Percentiles rank a stretch among this genome's conserved stretches.
These are phyloP conservation scores for Debaryomyces nepalensis DNA, from an alignment of 1,139 yeast species.

Conservation along the genomic window DNA sequence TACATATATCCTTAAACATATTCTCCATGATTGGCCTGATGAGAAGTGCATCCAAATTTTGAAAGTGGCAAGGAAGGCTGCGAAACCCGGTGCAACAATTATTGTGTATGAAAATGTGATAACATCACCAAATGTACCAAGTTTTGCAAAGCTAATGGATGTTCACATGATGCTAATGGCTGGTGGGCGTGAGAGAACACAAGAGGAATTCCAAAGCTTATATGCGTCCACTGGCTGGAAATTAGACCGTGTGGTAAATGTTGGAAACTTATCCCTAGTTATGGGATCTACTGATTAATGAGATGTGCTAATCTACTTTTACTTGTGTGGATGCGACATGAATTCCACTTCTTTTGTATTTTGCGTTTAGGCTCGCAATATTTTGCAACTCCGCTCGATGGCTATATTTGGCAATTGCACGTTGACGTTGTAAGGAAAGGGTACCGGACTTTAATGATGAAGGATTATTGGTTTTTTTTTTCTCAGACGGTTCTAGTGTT, in stretches of 20 bases:
- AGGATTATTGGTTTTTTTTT: too few species aligned
- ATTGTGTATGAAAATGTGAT: not conserved
- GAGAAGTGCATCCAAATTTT: slow-evolving; percentile 1
- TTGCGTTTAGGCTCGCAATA: too few species aligned
- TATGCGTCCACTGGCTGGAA: slow-evolving; percentile 5
- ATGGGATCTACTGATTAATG: too few species aligned
- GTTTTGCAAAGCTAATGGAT: not conserved
- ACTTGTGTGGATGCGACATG: too few species aligned
- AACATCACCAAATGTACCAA: not conserved
- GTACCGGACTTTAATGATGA: too few species aligned
- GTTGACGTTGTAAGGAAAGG: too few species aligned
- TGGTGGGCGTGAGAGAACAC: not conserved
- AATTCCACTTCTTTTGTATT: too few species aligned
- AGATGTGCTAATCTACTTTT: too few species aligned
- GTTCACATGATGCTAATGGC: not conserved
- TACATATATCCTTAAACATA: not conserved
- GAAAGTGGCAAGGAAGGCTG: not conserved
- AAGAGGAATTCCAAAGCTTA: not conserved
- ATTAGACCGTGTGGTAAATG: not conserved
- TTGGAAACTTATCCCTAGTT: not conserved
- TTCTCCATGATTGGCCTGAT: slow-evolving; percentile 4
- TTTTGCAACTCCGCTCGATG: too few species aligned
- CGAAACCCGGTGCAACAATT: not conserved
- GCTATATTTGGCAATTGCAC: too few species aligned
- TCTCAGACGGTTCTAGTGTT: too few species aligned